Evolutionary conservation across 2,329 filamentous ascomycete genomes (phyloP).

Genomic region (Alternaria metachromatica): DNA sequence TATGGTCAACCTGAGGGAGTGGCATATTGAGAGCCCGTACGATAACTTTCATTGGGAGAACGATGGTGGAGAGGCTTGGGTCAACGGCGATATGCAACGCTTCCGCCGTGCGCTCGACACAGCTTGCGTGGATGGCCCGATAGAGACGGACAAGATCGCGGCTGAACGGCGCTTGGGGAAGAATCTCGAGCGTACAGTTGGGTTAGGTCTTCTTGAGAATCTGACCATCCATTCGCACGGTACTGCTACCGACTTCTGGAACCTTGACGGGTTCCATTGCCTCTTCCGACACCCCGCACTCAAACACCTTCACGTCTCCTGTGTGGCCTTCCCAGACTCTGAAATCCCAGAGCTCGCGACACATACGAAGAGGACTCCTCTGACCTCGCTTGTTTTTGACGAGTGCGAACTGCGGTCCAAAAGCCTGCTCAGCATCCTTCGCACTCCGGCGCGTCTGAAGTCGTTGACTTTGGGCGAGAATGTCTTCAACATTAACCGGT

Average conservation of each 20-base stretch:
- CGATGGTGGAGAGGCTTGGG: slow-evolving; percentile 38
- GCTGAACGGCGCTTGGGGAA: slow-evolving; percentile 18
- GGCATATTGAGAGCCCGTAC: slow-evolving; percentile 46
- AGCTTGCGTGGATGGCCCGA: slow-evolving; percentile 29
- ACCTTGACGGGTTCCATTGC: slow-evolving; percentile 39
- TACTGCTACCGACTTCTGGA: slow-evolving; percentile 39
- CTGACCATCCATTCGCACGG: slow-evolving; percentile 47
- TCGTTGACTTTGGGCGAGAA: slow-evolving; percentile 46
- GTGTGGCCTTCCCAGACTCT: slow-evolving; percentile 28
- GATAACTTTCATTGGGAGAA: slow-evolving; percentile 44
- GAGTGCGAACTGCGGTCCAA: slow-evolving; percentile 41
- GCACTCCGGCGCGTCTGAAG: slow-evolving; percentile 38
- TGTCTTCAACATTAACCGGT: slow-evolving; percentile 31
- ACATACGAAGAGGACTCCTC: slow-evolving; percentile 31
- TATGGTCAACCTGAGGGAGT: slow-evolving; percentile 42
- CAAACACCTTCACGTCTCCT: slow-evolving; percentile 42
- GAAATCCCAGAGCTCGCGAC: slow-evolving; percentile 28
- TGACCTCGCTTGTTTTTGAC: slow-evolving; percentile 43
- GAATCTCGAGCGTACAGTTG: slow-evolving; percentile 24
- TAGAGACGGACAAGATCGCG: slow-evolving; percentile 20
- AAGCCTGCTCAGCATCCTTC: slow-evolving; percentile 34
- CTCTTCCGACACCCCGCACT: slow-evolving; percentile 46
- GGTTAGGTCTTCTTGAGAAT: slow-evolving; percentile 35
- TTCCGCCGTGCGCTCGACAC: slow-evolving; percentile 36
- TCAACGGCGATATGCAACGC: slow-evolving; percentile 41